phyloP scores from a whole-genome alignment of 1,139 yeast genomes.

The Saccharomyces hybrid region DNA sequence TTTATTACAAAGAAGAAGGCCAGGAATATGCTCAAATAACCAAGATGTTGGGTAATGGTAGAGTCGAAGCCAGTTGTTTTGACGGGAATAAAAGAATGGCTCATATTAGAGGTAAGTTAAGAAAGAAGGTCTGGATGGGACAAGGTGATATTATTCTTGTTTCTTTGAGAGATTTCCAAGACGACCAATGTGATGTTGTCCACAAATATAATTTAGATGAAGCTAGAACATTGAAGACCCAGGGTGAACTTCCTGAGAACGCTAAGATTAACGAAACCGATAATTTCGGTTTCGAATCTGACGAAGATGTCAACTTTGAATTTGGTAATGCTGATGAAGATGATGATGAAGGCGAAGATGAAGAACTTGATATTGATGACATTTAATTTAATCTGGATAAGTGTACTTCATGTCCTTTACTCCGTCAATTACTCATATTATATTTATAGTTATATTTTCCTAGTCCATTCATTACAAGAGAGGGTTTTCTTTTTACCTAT shows the following conservation, averaged over 20 bases:
- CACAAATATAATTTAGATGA: constrained; percentile 96
- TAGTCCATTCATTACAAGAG: background rate
- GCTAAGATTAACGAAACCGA: constrained; percentile 98
- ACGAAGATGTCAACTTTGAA: constrained; percentile 96
- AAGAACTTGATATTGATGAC: constrained; percentile 55
- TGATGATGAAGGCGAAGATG: constrained; percentile 63
- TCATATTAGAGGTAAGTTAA: constrained; percentile 95
- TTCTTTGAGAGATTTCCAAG: constrained; percentile 96
- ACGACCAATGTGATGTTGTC: constrained; percentile 95
- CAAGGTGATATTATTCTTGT: constrained; percentile 97
- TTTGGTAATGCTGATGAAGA: constrained; percentile 90
- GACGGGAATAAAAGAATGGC: constrained; percentile 93
- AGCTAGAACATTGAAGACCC: constrained; percentile 91
- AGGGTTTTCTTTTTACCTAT: constrained; percentile 5
- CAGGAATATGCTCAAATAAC: constrained; percentile 98
- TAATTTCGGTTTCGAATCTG: constrained; percentile 93
- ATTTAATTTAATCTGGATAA: constrained; percentile 15
- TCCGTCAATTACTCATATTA: background rate
- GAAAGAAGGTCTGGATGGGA: constrained; percentile 99
- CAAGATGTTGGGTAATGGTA: constrained; percentile 97
- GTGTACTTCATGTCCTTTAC: constrained; percentile 3
- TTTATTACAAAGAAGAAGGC: constrained; percentile 86
- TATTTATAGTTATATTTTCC: constrained; percentile 1
- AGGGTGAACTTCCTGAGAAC: constrained; percentile 93
- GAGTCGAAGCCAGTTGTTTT: constrained; percentile 90